Evolutionary conservation across 2,329 filamentous ascomycete species (phyloP).

Genomic region (Trichoderma pleuroti): DNA sequence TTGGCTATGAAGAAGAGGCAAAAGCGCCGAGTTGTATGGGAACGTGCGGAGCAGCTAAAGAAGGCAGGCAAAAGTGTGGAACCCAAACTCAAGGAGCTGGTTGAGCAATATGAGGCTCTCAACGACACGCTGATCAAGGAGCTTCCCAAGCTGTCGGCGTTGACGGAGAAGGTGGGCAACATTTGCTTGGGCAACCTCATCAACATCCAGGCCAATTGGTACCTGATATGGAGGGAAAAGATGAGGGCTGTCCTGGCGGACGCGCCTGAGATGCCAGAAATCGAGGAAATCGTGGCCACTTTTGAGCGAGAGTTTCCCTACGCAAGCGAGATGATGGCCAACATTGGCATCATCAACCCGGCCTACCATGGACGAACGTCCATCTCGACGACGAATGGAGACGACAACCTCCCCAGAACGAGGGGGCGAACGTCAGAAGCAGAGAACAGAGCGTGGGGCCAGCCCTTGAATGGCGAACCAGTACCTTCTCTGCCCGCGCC

Average conservation of each 20-base stretch:
- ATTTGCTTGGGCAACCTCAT: slow-evolving; percentile 81
- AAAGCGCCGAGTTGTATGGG: slow-evolving; percentile 87
- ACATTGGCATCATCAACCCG: slow-evolving; percentile 76
- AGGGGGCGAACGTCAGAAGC: slow-evolving; percentile 37
- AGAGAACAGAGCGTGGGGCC: slow-evolving; percentile 38
- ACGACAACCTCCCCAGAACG: slow-evolving; percentile 46
- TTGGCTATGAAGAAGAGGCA: slow-evolving; percentile 91
- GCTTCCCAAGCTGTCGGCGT: slow-evolving; percentile 73
- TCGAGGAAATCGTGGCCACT: slow-evolving; percentile 69
- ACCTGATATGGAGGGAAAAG: slow-evolving; percentile 77
- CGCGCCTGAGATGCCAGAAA: slow-evolving; percentile 57
- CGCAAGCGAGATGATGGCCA: slow-evolving; percentile 67
- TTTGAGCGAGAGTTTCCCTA: slow-evolving; percentile 78
- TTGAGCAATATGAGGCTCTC: slow-evolving; percentile 84
- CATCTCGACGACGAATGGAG: slow-evolving; percentile 57
- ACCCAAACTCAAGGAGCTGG: slow-evolving; percentile 76
- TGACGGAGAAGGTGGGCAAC: slow-evolving; percentile 81
- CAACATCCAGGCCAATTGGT: slow-evolving; percentile 80
- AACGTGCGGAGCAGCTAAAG: slow-evolving; percentile 72
- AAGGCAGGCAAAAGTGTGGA: slow-evolving; percentile 82
- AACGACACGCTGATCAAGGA: slow-evolving; percentile 94
- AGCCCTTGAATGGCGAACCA: slow-evolving; percentile 60
- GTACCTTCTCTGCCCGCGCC: slow-evolving; percentile 62
- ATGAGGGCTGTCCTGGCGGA: slow-evolving; percentile 70
- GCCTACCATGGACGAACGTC: slow-evolving; percentile 57